These are phyloP conservation scores for Fusarium sororula DNA, from an alignment of 2,329 filamentous ascomycete genomes.

Conservation along the genomic window DNA sequence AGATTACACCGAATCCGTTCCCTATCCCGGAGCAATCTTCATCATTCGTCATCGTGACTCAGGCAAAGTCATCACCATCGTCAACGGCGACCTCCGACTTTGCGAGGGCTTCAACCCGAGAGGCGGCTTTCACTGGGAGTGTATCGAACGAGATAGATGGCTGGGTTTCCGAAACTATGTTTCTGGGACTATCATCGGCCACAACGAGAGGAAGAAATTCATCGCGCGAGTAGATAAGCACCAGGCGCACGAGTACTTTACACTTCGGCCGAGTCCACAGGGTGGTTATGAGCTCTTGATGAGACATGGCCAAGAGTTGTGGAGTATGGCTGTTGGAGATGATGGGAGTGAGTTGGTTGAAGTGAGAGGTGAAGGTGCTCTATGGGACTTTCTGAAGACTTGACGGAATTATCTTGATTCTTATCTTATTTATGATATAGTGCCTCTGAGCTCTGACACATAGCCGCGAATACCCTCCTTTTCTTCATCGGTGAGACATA, in stretches of 20 bases:
- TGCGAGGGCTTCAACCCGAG: slow-evolving; percentile 13
- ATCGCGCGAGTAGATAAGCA: slow-evolving; percentile 40
- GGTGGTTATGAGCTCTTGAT: slow-evolving; percentile 48
- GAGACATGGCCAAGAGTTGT: slow-evolving; percentile 40
- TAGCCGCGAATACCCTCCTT: slow-evolving; percentile 14
- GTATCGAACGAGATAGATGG: slow-evolving; percentile 50
- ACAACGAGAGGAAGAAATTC: slow-evolving; percentile 39
- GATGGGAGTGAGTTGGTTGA: slow-evolving; percentile 41
- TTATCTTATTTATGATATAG: neutral
- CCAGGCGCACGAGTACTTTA: slow-evolving; percentile 44
- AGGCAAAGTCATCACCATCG: slow-evolving; percentile 44
- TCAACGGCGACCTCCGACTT: slow-evolving; percentile 43
- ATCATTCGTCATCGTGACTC: slow-evolving; percentile 44
- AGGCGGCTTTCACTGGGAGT: slow-evolving; percentile 49
- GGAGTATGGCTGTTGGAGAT: slow-evolving; percentile 40
- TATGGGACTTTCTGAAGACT: slow-evolving; percentile 43
- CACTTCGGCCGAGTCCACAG: slow-evolving; percentile 37
- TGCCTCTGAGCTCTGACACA: neutral
- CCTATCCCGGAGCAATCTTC: slow-evolving; percentile 41
- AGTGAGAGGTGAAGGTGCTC: slow-evolving; percentile 41
- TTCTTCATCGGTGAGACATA: slow-evolving; percentile 51
- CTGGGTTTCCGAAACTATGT: slow-evolving; percentile 50
- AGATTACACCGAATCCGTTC: slow-evolving; percentile 27
- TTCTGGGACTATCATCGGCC: slow-evolving; percentile 47
- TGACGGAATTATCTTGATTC: neutral